Evolutionary conservation across 2,329 filamentous ascomycete species (phyloP).

Genomic region (Alternaria brassicae): DNA sequence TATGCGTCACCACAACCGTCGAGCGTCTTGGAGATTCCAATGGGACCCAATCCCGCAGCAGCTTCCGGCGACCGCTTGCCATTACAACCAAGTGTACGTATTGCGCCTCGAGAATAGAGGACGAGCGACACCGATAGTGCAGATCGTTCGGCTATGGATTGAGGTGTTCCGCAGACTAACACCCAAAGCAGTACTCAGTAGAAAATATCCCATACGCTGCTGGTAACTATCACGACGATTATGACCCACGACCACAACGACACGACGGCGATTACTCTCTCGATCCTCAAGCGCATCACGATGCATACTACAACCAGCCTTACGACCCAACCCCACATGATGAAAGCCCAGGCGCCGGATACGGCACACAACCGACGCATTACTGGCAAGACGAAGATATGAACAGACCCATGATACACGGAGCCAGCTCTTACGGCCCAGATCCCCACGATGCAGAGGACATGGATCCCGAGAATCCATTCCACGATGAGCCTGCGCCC

Average conservation of each 20-base stretch:
- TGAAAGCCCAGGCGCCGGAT: conserved; percentile 61
- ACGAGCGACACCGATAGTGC: not conserved
- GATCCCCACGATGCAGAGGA: conserved; percentile 62
- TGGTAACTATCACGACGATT: conserved; percentile 64
- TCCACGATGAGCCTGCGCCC: conserved; percentile 53
- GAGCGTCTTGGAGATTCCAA: conserved; percentile 68
- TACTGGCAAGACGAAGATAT: conserved; percentile 76
- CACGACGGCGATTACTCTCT: conserved; percentile 72
- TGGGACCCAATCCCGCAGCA: conserved; percentile 62
- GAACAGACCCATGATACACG: conserved; percentile 75
- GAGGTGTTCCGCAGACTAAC: conserved; percentile 8
- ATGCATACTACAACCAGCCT: conserved; percentile 83
- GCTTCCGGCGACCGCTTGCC: conserved; percentile 78
- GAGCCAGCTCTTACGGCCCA: conserved; percentile 67
- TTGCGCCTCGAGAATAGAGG: not conserved
- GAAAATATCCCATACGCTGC: conserved; percentile 72
- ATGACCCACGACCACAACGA: conserved; percentile 57
- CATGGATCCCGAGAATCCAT: conserved; percentile 45
- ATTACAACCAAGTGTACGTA: conserved; percentile 81
- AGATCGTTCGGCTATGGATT: not conserved
- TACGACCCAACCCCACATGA: conserved; percentile 75
- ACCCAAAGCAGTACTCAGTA: conserved; percentile 67
- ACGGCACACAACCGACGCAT: conserved; percentile 57
- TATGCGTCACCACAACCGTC: conserved; percentile 62
- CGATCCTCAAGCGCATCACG: conserved; percentile 84